Conservation (phyloP, 805 yeast species). For the Brettanomyces bruxellensis region DNA sequence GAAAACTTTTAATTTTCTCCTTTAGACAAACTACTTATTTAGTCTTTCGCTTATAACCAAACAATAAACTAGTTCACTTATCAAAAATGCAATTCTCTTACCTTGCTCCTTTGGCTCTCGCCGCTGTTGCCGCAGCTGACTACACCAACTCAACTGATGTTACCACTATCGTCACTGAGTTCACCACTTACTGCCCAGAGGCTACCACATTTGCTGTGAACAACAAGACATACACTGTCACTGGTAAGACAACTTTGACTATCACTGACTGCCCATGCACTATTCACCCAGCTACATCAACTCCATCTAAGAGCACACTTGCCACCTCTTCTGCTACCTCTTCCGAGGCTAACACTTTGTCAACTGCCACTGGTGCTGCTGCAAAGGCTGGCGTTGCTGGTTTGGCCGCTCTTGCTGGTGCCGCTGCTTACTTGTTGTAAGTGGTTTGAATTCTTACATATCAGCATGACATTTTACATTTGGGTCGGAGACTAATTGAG, state of each 20-base stretch:
- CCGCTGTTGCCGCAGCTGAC: conserved; percentile 35
- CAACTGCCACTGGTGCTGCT: conserved; percentile 24
- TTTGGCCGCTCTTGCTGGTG: conserved; percentile 30
- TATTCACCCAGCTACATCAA: conserved; percentile 13
- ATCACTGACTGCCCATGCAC: conserved; percentile 87
- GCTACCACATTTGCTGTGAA: conserved; percentile 60
- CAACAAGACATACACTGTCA: conserved; percentile 64
- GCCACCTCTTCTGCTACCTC: conserved; percentile 11
- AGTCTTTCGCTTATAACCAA: conserved; percentile 24
- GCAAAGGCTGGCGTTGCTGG: conserved; percentile 31
- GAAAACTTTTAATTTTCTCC: not conserved
- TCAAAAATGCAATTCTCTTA: conserved; percentile 27
- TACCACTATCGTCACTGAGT: conserved; percentile 50
- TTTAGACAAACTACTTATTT: conserved; percentile 6
- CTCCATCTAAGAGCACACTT: conserved; percentile 5
- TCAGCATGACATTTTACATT: not conserved
- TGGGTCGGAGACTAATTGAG: not conserved
- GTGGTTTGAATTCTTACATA: conserved; percentile 5
- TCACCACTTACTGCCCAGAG: conserved; percentile 77
- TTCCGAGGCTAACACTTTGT: conserved; percentile 12
- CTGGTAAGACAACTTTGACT: conserved; percentile 74
- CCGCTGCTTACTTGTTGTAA: conserved; percentile 32
- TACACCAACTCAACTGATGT: conserved; percentile 38
- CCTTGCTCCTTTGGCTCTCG: conserved; percentile 27
- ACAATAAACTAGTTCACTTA: not conserved